Evolutionary conservation across 345 rosid genomes (phyloP), one percentile per base, ranked within the genome.

Genomic region (Corchorus olitorius): DNA sequence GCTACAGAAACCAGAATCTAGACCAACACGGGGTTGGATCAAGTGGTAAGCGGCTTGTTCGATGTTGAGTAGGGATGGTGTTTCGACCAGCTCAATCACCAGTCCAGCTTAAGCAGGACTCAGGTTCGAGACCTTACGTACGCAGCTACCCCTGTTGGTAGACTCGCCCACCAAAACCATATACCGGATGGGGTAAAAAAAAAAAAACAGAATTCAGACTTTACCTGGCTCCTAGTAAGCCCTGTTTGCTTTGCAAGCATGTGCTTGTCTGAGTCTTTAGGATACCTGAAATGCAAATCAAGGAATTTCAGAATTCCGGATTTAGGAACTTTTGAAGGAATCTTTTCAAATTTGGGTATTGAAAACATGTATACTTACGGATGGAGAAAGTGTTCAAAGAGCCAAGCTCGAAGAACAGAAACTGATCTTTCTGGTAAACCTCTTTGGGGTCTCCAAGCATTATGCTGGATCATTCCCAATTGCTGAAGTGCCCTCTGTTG

Each of bases 391-490:
- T 95, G 98, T 73, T 95, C 99, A 46, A 95, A 95, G 70, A 95
- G 97, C 99, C 99, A 95, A 66, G 99, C 97, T 1, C 99, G 94
- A 76, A 95, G 99, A 37, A 95, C 93, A 0, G 99, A 95, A 61
- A 95, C 98, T 0, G 99, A 93, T 75, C 97, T 81, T 80, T 95
- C 99, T 0, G 99, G 99, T 69, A 95, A 83, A 79, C 99, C 99
- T 83, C 99, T 81, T 76, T 93, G 99, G 81, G 99, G 99, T 89
- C 99, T 92, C 99, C 99, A 95, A 78, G 99, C 99, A 83, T 93
- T 93, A 80, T 93, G 98, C 87, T 95, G 99, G 85, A 92, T 89
- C 98, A 93, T 92, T 67, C 98, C 99, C 82, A 93, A 82, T 49
- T 93, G 99, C 76, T 93, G 99, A 82, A 95, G 97, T 41, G 99